Conservation (phyloP, 2,329 filamentous ascomycete genomes). For the Ambrosiella xylebori region DNA sequence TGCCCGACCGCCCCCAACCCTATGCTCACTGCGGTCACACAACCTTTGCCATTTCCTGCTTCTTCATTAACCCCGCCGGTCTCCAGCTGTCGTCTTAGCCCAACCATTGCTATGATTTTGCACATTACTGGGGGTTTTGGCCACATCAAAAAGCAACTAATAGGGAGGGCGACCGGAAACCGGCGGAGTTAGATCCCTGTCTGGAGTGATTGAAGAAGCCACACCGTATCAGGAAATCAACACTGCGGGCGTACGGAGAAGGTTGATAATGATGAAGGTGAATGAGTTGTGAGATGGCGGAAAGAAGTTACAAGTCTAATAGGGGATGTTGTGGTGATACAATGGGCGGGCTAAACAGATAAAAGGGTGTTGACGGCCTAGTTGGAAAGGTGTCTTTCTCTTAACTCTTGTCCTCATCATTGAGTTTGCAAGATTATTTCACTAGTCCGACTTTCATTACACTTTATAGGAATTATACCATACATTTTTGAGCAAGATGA, state of each 20-base stretch:
- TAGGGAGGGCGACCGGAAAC: not conserved
- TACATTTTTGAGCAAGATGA: not conserved
- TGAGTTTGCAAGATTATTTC: not conserved
- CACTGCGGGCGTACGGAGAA: not conserved
- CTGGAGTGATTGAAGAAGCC: not conserved
- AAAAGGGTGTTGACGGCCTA: not conserved
- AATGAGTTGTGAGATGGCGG: too few species aligned
- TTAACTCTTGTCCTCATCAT: not conserved
- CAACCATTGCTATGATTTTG: not conserved
- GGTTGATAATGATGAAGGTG: not conserved
- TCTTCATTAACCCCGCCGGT: not conserved
- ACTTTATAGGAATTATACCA: too few species aligned
- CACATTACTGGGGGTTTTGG: too few species aligned
- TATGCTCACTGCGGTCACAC: not conserved
- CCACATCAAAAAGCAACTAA: too few species aligned
- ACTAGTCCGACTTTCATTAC: too few species aligned
- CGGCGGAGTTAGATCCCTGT: not conserved
- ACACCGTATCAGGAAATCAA: not conserved
- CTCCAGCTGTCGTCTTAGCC: not conserved
- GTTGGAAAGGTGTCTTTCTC: not conserved
- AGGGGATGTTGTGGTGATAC: not conserved
- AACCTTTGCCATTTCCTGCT: not conserved
- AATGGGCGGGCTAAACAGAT: not conserved
- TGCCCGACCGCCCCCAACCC: not conserved
- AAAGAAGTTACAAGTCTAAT: too few species aligned